A percentile compares a stretch with the other conserved stretches of the same genome.
Conservation (phyloP, 2,329 filamentous ascomycete genomes). For the Aphanocladium album region DNA sequence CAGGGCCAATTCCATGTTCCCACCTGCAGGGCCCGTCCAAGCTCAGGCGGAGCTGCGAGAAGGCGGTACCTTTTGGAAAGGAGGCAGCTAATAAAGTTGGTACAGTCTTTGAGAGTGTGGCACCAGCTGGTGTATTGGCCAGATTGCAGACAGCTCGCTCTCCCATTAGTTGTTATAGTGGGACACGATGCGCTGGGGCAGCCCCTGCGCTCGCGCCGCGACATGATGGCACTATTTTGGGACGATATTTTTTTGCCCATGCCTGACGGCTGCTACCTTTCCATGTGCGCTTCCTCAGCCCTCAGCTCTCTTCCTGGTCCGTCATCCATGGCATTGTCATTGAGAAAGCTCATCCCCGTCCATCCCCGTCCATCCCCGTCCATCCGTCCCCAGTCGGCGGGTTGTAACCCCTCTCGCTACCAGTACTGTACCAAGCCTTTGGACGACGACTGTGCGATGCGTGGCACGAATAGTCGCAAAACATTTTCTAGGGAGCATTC, state of each 20-base stretch:
- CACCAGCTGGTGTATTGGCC: not conserved
- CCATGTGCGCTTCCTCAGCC: not conserved
- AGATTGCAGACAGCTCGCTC: constrained; percentile 7
- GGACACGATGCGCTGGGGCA: not conserved
- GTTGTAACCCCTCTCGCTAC: too few species aligned
- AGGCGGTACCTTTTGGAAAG: too few species aligned
- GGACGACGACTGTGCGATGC: too few species aligned
- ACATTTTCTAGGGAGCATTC: not conserved
- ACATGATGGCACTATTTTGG: not conserved
- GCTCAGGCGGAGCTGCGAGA: not conserved
- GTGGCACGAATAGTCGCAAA: too few species aligned
- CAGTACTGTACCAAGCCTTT: too few species aligned
- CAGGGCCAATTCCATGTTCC: not conserved
- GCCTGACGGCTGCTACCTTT: not conserved
- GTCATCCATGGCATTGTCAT: not conserved
- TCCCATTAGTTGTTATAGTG: constrained; percentile 10
- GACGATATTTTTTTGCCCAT: not conserved
- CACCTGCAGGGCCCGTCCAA: not conserved
- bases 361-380: too few species aligned
- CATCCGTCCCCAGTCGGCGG: too few species aligned
- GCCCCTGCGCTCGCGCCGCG: not conserved
- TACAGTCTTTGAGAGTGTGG: too few species aligned
- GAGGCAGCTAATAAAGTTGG: too few species aligned
- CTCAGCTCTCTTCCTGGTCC: not conserved
- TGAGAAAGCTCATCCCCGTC: too few species aligned